Evolutionary conservation across 768 basidiomycete species (phyloP).

Genomic region (Hericium alpestre): DNA sequence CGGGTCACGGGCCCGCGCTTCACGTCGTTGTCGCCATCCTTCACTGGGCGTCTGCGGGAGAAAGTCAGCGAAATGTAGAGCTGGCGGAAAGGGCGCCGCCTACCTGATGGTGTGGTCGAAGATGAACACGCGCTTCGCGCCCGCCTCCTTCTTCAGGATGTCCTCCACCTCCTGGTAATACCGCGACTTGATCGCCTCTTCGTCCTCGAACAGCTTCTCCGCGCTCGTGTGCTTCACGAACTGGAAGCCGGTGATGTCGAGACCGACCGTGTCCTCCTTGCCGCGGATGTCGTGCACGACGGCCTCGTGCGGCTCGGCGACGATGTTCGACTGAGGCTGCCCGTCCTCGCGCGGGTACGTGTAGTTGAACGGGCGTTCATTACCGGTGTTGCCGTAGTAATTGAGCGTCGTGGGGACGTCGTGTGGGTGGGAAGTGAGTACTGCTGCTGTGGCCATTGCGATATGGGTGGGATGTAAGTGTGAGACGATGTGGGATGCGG

Average conservation of each 20-base stretch:
- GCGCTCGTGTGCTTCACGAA: slow-evolving; percentile 22
- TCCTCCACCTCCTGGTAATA: slow-evolving; percentile 35
- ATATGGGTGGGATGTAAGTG: too few species aligned
- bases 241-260: slow-evolving; percentile 37
- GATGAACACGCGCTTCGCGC: slow-evolving; percentile 30
- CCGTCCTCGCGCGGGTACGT: slow-evolving; percentile 20
- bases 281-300: slow-evolving; percentile 23
- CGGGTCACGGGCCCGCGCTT: slow-evolving; percentile 25
- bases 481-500: neutral
- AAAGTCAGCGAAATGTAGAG: neutral
- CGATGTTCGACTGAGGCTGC: slow-evolving; percentile 21
- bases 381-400: slow-evolving; percentile 19
- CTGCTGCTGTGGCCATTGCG: slow-evolving; percentile 10
- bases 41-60: neutral
- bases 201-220: slow-evolving; percentile 30
- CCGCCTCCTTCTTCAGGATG: slow-evolving; percentile 28
- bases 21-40: slow-evolving; percentile 5
- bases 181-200: slow-evolving; percentile 24
- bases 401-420: slow-evolving; percentile 30
- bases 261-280: slow-evolving; percentile 18
- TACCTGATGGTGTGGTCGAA: slow-evolving; percentile 36
- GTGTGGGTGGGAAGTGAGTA: slow-evolving; percentile 18
- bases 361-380: slow-evolving; percentile 26
- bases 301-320: slow-evolving; percentile 16
- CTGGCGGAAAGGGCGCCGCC: neutral